Conservation (phyloP, 805 yeast genomes). For the Peterozyma toletana region DNA sequence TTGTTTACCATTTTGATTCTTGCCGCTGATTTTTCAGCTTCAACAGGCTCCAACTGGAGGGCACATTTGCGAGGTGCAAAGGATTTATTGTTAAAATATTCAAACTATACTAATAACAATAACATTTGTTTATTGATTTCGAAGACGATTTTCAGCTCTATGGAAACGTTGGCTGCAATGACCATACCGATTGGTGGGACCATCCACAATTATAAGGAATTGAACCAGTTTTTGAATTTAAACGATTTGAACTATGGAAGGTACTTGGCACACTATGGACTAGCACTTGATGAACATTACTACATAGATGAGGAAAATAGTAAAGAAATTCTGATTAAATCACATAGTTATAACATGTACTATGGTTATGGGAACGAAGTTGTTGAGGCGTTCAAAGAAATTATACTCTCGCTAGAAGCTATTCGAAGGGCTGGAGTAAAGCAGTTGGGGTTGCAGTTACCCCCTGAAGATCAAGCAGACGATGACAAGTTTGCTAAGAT, state of each 20-base stretch:
- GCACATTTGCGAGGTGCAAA: slow-evolving; percentile 65
- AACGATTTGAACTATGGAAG: slow-evolving; percentile 15
- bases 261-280: slow-evolving; percentile 19
- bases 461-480: background rate
- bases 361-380: slow-evolving; percentile 27
- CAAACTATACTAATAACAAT: slow-evolving; percentile 13
- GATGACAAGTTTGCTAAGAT: slow-evolving; percentile 1
- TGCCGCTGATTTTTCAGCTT: slow-evolving; percentile 58
- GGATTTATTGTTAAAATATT: slow-evolving; percentile 48
- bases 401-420: slow-evolving; percentile 21
- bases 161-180: slow-evolving; percentile 56
- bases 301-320: slow-evolving; percentile 1
- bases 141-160: slow-evolving; percentile 31
- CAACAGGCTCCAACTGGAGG: slow-evolving; percentile 56
- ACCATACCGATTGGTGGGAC: slow-evolving; percentile 58
- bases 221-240: slow-evolving; percentile 27
- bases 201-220: slow-evolving; percentile 40
- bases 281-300: slow-evolving; percentile 18
- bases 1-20: slow-evolving; percentile 60
- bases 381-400: slow-evolving; percentile 22
- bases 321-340: background rate
- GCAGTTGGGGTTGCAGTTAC: background rate
- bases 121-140: slow-evolving; percentile 5
- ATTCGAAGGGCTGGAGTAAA: slow-evolving; percentile 11
- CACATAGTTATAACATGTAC: slow-evolving; percentile 19